These are phyloP conservation scores for Phaeosphaeria sp. DNA, from an alignment of 2,329 filamentous ascomycete genomes.

Conservation along the genomic window DNA sequence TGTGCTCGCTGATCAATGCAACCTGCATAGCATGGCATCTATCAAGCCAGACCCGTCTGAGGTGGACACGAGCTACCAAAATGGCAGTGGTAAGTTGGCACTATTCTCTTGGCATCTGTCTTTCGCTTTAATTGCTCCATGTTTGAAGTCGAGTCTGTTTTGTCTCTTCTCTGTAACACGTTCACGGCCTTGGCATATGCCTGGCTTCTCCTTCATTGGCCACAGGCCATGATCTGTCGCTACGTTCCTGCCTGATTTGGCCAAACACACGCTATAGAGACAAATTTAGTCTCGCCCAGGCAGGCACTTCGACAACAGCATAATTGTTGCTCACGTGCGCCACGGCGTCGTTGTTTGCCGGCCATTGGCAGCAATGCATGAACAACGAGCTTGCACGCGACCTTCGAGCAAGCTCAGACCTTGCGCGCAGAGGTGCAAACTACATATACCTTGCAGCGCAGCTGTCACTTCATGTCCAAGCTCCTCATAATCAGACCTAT, in stretches of 20 bases:
- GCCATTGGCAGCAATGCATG: constrained; percentile 33
- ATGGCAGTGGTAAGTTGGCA: constrained; percentile 43
- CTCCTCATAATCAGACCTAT: constrained; percentile 31
- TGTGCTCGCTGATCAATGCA: constrained; percentile 34
- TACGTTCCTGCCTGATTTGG: constrained; percentile 15
- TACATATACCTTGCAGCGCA: constrained; percentile 45
- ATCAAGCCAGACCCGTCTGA: constrained; percentile 43
- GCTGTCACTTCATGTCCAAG: constrained; percentile 31
- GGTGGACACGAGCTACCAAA: constrained; percentile 37
- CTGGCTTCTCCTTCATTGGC: constrained; percentile 26
- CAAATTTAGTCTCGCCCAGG: constrained; percentile 39
- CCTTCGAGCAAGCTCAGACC: constrained; percentile 14
- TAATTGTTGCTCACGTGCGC: constrained; percentile 29
- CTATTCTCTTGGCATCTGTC: constrained; percentile 22
- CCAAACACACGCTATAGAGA: constrained; percentile 36
- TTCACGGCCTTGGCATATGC: constrained; percentile 27
- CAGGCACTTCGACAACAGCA: constrained; percentile 26
- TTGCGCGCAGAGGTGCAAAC: constrained; percentile 12
- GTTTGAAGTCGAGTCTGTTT: constrained; percentile 43
- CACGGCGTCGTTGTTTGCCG: constrained; percentile 35
- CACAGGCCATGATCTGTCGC: constrained; percentile 16
- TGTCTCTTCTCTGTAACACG: constrained; percentile 37
- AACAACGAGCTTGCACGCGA: constrained; percentile 17
- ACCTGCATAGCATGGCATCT: constrained; percentile 41
- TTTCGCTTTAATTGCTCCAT: constrained; percentile 34